These are phyloP conservation scores for Pilatotrama ljubarskyi DNA, from an alignment of 768 basidiomycete genomes.

Conservation along the genomic window DNA sequence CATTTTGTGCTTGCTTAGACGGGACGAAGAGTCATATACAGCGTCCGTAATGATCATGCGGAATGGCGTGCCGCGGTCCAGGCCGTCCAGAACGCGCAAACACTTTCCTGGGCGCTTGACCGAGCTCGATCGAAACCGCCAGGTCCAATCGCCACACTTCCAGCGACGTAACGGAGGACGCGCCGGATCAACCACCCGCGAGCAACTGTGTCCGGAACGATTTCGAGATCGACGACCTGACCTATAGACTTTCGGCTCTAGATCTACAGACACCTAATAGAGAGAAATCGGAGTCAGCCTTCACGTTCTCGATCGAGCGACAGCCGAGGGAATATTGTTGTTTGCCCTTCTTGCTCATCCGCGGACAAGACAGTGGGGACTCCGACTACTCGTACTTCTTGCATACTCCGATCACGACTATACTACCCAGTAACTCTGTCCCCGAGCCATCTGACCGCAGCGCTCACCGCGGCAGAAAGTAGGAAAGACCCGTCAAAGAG, in stretches of 20 bases:
- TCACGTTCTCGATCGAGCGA: background rate
- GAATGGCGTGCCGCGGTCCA: background rate
- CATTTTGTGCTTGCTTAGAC: too few species aligned
- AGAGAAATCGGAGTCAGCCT: too few species aligned
- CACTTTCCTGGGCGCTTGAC: background rate
- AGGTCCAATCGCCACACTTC: background rate
- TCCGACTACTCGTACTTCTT: background rate
- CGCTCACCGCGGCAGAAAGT: slow-evolving; percentile 51
- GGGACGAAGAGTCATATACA: too few species aligned
- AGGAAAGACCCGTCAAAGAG: slow-evolving; percentile 78
- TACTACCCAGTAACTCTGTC: slow-evolving; percentile 26
- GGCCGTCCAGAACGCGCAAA: background rate
- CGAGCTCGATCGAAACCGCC: background rate
- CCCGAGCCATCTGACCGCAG: slow-evolving; percentile 53
- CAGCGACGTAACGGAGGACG: background rate
- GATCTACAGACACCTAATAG: too few species aligned
- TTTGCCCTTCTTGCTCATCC: background rate
- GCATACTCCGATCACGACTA: background rate
- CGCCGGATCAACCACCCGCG: background rate
- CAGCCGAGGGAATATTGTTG: too few species aligned
- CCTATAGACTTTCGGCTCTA: too few species aligned
- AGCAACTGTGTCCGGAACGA: too few species aligned
- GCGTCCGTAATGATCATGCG: background rate
- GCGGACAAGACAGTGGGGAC: background rate
- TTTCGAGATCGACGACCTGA: background rate